Conservation (phyloP, 805 yeast species). For the Ogataea trehaloabstinens region DNA sequence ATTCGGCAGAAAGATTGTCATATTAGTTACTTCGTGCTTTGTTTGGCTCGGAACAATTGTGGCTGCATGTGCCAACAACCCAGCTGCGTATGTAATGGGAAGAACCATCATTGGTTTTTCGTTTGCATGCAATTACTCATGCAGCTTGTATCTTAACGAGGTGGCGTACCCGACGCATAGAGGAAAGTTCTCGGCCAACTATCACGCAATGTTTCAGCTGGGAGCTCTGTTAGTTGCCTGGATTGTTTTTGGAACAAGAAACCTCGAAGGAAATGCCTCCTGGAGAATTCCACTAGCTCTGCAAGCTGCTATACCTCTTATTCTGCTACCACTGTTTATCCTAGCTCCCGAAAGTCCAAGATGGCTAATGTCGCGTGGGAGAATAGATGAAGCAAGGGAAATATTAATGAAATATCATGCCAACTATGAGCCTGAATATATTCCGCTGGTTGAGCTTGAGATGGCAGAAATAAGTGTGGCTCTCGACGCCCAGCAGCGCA, state of each 20-base stretch:
- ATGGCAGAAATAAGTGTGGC: conserved; percentile 31
- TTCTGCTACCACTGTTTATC: conserved; percentile 29
- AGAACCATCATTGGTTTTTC: conserved; percentile 18
- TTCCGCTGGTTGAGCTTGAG: conserved; percentile 35
- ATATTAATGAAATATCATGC: conserved; percentile 35
- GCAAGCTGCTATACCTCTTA: conserved; percentile 37
- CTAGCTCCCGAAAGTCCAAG: conserved; percentile 40
- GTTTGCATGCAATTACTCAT: conserved; percentile 15
- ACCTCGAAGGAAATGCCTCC: conserved; percentile 21
- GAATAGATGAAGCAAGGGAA: conserved; percentile 31
- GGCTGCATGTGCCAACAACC: conserved; percentile 17
- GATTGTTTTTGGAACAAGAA: conserved; percentile 41
- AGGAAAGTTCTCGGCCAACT: conserved; percentile 31
- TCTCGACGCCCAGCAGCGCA: conserved; percentile 31
- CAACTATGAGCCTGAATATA: conserved; percentile 30
- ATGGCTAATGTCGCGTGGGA: conserved; percentile 32
- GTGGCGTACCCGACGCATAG: conserved; percentile 36
- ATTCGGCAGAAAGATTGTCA: conserved; percentile 15
- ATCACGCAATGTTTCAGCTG: conserved; percentile 40
- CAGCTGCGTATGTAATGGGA: conserved; percentile 17
- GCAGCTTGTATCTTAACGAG: conserved; percentile 24
- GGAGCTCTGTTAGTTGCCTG: conserved; percentile 43
- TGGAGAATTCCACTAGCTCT: conserved; percentile 42
- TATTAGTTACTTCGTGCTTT: conserved; percentile 9
- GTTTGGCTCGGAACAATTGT: conserved; percentile 20